Base-by-base conservation (phyloP, 208 protist species). In the Crithidia acanthocephali region DNA sequence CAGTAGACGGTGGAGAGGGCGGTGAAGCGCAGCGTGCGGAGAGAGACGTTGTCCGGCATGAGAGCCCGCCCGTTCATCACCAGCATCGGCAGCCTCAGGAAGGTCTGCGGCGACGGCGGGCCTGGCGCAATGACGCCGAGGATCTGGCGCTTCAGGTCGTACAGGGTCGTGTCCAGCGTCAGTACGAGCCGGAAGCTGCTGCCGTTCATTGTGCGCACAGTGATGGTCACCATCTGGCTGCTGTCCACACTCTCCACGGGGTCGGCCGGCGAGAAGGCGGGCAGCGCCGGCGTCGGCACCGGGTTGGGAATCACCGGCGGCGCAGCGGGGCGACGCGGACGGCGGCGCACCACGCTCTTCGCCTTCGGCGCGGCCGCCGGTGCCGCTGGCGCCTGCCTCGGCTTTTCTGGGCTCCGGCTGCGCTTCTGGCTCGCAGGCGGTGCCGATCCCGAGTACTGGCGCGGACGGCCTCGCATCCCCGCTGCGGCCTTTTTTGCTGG, bases 141-240 rank as follows among this genome's bases (percentile, higher is more conserved):
- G 56, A 76, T 61, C 27, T 66, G 75, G 2, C 40, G 69, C 75
- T 80, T 76, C 47, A 76, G 62, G 9, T 74, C 67, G 22, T 57
- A 53, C 22, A 76, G 44, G 13, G 51, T 53, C 25, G 58, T 61
- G 28, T 67, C 61, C 20, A 15, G 13, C 10, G 60, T 59, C 61
- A 50, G 23, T 0, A 35, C 25, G 9, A 80, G 42, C 33, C 40
- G 27, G 75, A 75, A 74, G 59, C 66, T 76, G 27, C 37, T 61
- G 32, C 61, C 69, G 69, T 72, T 76, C 69, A 80, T 80, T 18
- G 67, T 72, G 57, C 67, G 69, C 44, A 76, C 67, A 6, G 62
- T 52, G n/a, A 73, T 52, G 15, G 47, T 72, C 23, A 74, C 27
- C 32, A 55, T 55, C 59, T 30, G 27, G 42, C 33, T 42, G 32